These are phyloP conservation scores for Rutstroemia sp. DNA, from an alignment of 2,329 filamentous ascomycete genomes.

Conservation along the genomic window DNA sequence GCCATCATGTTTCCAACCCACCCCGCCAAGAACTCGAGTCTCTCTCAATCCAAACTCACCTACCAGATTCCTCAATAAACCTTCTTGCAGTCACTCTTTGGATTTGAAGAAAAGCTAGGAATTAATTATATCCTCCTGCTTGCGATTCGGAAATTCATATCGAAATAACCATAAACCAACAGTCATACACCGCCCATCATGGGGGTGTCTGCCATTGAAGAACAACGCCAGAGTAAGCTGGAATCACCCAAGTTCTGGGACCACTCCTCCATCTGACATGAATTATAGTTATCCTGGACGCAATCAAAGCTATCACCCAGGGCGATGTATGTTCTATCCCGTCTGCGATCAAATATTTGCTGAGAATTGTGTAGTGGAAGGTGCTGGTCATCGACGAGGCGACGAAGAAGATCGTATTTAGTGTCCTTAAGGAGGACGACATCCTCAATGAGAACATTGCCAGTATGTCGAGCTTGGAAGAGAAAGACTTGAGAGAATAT, in stretches of 20 bases:
- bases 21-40: no score
- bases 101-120: background rate
- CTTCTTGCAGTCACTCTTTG: background rate
- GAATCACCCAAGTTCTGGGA: background rate
- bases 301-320: conserved; percentile 70
- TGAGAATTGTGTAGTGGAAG: conserved; percentile 67
- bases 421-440: conserved; percentile 89
- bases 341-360: conserved; percentile 1
- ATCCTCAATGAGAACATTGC: conserved; percentile 95
- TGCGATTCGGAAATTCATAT: background rate
- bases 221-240: conserved; percentile 67
- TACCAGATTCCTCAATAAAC: background rate
- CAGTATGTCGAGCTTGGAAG: conserved; percentile 45
- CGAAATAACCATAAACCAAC: background rate
- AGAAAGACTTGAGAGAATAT: background rate
- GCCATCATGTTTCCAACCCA: no score
- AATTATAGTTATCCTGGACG: conserved; percentile 58
- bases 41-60: background rate
- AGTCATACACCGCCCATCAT: conserved; percentile 10
- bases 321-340: conserved; percentile 58
- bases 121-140: background rate
- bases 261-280: conserved; percentile 12
- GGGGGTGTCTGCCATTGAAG: conserved; percentile 73
- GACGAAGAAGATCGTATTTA: conserved; percentile 81
- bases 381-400: conserved; percentile 82